Conservation (phyloP, 2,329 filamentous ascomycete species). For the Fusarium sp. region DNA sequence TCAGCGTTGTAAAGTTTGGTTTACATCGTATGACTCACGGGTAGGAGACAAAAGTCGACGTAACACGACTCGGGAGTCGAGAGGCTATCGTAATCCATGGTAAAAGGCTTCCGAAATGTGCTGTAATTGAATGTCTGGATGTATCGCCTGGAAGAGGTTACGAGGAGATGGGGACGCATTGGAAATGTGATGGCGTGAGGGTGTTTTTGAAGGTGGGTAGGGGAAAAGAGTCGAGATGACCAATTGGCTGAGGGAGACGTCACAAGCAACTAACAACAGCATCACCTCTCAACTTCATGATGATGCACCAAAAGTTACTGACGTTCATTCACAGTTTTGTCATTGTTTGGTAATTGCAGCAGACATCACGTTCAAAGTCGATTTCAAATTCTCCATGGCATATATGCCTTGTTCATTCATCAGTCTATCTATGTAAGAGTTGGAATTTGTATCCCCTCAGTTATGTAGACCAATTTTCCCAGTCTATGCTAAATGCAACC, state of each 20-base stretch:
- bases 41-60: conserved; percentile 92
- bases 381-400: not conserved
- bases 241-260: conserved; percentile 35
- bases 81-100: conserved; percentile 61
- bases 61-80: conserved; percentile 80
- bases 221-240: conserved; percentile 8
- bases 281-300: conserved; percentile 28
- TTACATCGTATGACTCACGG: conserved; percentile 62
- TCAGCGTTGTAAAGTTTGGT: conserved; percentile 10
- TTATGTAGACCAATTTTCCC: conserved; percentile 11
- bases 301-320: conserved; percentile 21
- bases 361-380: not conserved
- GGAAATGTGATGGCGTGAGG: conserved; percentile 1
- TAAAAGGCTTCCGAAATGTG: not conserved
- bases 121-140: not conserved
- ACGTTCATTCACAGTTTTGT: not conserved
- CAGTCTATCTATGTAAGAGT: conserved; percentile 20
- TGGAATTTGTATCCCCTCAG: not conserved
- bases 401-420: conserved; percentile 23
- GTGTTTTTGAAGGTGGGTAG: not conserved
- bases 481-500: conserved; percentile 9
- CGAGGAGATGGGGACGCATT: not conserved
- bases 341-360: not conserved
- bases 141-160: not conserved
- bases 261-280: conserved; percentile 6